Percentiles rank a stretch among this genome's conserved stretches.
Evolutionary conservation across 2,329 filamentous ascomycete genomes (phyloP).

Genomic region (Claviceps paspali): DNA sequence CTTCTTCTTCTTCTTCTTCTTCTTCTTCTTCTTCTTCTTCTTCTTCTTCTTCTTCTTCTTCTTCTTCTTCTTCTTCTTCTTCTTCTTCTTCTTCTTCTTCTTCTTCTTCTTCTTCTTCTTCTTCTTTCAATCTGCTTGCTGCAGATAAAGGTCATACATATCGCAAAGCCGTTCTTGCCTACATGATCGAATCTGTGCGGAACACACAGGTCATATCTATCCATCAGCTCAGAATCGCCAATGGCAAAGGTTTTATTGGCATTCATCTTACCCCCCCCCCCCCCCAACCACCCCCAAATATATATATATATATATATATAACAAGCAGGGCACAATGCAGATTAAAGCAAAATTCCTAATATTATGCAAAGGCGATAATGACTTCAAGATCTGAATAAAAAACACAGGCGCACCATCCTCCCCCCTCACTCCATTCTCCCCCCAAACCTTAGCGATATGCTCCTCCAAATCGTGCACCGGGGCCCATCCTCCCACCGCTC

Average conservation of each 20-base stretch:
- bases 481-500: conserved; percentile 35
- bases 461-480: conserved; percentile 41
- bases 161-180: background rate
- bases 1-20: no score
- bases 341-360: conserved; percentile 8
- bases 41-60: no score
- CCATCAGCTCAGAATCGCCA: background rate
- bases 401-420: background rate
- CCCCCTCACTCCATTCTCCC: background rate
- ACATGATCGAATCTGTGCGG: no score
- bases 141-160: background rate
- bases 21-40: no score
- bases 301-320: no score
- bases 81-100: no score
- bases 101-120: no score
- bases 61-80: no score
- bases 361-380: conserved; percentile 9
- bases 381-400: conserved; percentile 6
- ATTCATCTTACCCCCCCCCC: background rate
- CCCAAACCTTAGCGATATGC: conserved; percentile 38
- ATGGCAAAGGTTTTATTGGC: background rate
- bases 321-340: conserved; percentile 3
- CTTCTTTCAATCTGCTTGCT: background rate
- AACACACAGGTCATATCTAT: background rate
- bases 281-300: background rate